These are phyloP conservation scores for Lumnitzera littorea DNA, from an alignment of 345 rosid species.

Conservation along the genomic window DNA sequence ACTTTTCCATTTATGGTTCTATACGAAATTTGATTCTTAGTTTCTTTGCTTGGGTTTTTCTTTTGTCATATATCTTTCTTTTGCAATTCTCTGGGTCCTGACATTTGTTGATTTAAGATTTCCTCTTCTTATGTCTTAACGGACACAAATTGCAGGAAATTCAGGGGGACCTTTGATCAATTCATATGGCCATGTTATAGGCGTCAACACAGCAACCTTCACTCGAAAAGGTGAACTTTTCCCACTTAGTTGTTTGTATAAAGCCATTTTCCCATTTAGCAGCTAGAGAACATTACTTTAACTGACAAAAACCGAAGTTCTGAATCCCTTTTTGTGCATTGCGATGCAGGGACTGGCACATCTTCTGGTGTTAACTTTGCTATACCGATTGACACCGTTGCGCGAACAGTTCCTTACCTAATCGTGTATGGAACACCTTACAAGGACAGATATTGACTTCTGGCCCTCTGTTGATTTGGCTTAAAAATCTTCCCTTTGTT, in stretches of 20 bases:
- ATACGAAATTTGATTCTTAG: too few species aligned
- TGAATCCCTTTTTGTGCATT: background rate
- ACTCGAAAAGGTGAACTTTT: conserved; percentile 59
- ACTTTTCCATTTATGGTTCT: too few species aligned
- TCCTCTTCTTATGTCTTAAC: background rate
- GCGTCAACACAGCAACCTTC: conserved; percentile 84
- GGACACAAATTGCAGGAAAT: conserved; percentile 33
- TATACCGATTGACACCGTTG: conserved; percentile 65
- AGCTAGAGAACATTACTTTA: too few species aligned
- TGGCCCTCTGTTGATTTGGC: background rate
- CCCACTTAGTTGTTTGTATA: background rate
- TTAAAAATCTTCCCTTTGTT: too few species aligned
- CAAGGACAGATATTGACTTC: conserved; percentile 56
- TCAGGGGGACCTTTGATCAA: conserved; percentile 78
- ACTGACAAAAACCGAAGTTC: too few species aligned
- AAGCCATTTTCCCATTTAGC: background rate
- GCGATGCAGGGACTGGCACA: conserved; percentile 57
- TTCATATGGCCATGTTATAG: conserved; percentile 77
- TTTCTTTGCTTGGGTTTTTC: too few species aligned
- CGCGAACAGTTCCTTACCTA: conserved; percentile 63
- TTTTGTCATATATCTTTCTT: background rate
- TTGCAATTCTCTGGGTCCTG: background rate
- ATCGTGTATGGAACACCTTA: conserved; percentile 83
- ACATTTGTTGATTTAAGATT: background rate
- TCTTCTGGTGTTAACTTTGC: conserved; percentile 88